These are phyloP conservation scores for Phytophthora sp. DNA, from an alignment of 352 stramenopile genomes.

Conservation along the genomic window DNA sequence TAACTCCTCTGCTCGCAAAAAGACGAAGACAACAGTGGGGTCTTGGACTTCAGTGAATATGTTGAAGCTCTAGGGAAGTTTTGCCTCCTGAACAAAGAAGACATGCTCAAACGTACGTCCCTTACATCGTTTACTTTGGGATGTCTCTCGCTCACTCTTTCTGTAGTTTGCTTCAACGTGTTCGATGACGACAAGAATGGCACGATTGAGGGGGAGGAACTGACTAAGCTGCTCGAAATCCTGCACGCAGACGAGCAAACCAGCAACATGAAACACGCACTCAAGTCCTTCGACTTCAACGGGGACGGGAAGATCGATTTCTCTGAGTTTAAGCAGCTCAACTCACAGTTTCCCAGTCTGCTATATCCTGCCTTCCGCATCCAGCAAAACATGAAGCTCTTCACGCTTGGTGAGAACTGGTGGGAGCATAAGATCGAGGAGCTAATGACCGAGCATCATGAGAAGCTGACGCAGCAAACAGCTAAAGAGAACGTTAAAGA, in stretches of 20 bases:
- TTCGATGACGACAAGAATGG: constrained; percentile 77
- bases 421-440: constrained; percentile 69
- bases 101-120: constrained; percentile 71
- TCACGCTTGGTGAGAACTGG: constrained; percentile 68
- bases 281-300: constrained; percentile 74
- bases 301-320: constrained; percentile 80
- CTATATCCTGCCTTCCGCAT: constrained; percentile 77
- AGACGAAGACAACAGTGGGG: constrained; percentile 76
- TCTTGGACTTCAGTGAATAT: constrained; percentile 79
- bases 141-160: too few relatives aligned
- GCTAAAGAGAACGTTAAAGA: constrained; percentile 37
- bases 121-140: too few relatives aligned
- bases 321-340: constrained; percentile 66
- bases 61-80: constrained; percentile 81
- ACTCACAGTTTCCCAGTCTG: constrained; percentile 67
- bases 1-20: background rate
- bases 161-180: constrained; percentile 78
- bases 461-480: constrained; percentile 45
- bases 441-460: constrained; percentile 49
- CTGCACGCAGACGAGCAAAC: constrained; percentile 66
- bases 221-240: constrained; percentile 71
- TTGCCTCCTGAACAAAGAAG: constrained; percentile 74
- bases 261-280: constrained; percentile 73
- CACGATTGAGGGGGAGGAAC: constrained; percentile 71
- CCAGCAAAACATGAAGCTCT: constrained; percentile 76